Evolutionary conservation across 2,329 filamentous ascomycete species (phyloP).

Genomic region (Diaporthe citri): DNA sequence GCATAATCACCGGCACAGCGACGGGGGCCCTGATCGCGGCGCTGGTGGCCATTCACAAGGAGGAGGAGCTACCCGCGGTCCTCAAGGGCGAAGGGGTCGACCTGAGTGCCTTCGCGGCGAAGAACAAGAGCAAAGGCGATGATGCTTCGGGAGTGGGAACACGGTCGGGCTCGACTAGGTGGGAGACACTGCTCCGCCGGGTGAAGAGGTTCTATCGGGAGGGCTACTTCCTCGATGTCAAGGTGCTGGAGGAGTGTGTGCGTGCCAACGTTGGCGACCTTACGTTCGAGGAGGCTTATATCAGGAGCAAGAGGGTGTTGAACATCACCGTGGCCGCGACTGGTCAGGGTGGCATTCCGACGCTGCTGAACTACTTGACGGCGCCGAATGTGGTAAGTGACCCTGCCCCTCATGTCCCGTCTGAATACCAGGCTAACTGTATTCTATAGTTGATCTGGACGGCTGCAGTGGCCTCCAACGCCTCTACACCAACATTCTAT

Average conservation of each 20-base stretch:
- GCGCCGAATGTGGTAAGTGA: slow-evolving; percentile 87
- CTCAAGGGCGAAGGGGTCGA: slow-evolving; percentile 86
- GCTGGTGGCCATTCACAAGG: slow-evolving; percentile 86
- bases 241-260: slow-evolving; percentile 85
- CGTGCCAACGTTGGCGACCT: slow-evolving; percentile 87
- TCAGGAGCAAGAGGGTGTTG: slow-evolving; percentile 84
- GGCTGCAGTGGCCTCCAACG: slow-evolving; percentile 82
- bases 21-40: slow-evolving; percentile 92
- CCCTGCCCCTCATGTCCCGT: not conserved
- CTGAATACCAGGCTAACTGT: not conserved
- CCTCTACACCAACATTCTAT: slow-evolving; percentile 74
- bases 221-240: slow-evolving; percentile 87
- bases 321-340: slow-evolving; percentile 92
- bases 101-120: slow-evolving; percentile 78
- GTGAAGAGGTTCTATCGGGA: slow-evolving; percentile 77
- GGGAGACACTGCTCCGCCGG: slow-evolving; percentile 75
- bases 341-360: slow-evolving; percentile 81
- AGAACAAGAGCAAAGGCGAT: slow-evolving; percentile 45
- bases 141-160: slow-evolving; percentile 47
- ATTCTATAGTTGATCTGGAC: slow-evolving; percentile 79
- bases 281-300: slow-evolving; percentile 94
- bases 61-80: slow-evolving; percentile 84
- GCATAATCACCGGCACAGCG: slow-evolving; percentile 91
- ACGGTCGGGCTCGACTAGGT: slow-evolving; percentile 57
- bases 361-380: slow-evolving; percentile 90